Conservation (phyloP, 768 basidiomycete genomes). For the Leucocoprinus leucothites region DNA sequence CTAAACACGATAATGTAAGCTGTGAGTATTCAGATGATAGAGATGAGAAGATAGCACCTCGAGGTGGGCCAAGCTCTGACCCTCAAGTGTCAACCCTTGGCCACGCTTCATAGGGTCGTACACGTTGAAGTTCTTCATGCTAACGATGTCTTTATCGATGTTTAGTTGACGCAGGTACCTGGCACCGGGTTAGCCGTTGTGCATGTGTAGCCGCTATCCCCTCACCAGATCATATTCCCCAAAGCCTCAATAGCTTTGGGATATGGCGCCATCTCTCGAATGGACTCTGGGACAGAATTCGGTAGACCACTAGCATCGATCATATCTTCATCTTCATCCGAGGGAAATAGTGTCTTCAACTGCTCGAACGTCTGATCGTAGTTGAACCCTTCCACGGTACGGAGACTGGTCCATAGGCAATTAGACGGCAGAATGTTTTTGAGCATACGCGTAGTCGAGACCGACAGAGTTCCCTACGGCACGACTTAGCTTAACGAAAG, state of each 20-base stretch:
- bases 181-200: constrained; percentile 26
- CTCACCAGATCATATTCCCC: constrained; percentile 88
- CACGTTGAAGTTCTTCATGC: constrained; percentile 96
- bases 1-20: constrained; percentile 28
- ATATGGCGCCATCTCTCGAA: constrained; percentile 67
- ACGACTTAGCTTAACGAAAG: background rate
- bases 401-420: constrained; percentile 88
- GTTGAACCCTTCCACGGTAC: constrained; percentile 78
- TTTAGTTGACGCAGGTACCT: constrained; percentile 89
- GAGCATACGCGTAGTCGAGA: constrained; percentile 76
- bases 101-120: constrained; percentile 94
- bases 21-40: background rate
- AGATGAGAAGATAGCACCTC: constrained; percentile 50
- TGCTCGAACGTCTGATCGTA: constrained; percentile 69
- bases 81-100: constrained; percentile 84
- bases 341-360: constrained; percentile 63
- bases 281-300: constrained; percentile 59
- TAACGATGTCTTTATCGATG: constrained; percentile 92
- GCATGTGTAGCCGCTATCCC: constrained; percentile 2
- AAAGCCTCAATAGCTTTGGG: constrained; percentile 76
- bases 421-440: constrained; percentile 75
- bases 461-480: constrained; percentile 83
- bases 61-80: constrained; percentile 92
- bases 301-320: constrained; percentile 40
- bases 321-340: constrained; percentile 35